Evolutionary conservation across 805 yeast species (phyloP).

Genomic region (Schwanniomyces pseudopolymorphus): DNA sequence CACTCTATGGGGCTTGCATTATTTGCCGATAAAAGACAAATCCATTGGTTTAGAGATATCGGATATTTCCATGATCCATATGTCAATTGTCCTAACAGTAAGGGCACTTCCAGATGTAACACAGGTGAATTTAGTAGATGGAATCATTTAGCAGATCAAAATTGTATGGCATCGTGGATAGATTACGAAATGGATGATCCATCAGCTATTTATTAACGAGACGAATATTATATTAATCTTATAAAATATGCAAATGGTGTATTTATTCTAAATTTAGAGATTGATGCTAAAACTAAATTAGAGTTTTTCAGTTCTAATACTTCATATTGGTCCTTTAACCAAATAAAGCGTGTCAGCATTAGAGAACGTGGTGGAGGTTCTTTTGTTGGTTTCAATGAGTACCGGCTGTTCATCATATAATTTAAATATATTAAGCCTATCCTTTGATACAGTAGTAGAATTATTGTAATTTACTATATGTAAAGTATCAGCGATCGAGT

Average conservation of each 20-base stretch:
- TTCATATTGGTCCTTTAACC: conserved; percentile 44
- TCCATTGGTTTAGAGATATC: conserved; percentile 88
- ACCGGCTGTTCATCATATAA: conserved; percentile 26
- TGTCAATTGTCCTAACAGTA: conserved; percentile 66
- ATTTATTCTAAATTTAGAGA: too few relatives aligned
- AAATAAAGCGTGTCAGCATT: conserved; percentile 54
- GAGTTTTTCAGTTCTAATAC: background rate
- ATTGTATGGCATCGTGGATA: conserved; percentile 76
- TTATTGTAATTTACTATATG: conserved; percentile 52
- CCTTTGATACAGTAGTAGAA: conserved; percentile 36
- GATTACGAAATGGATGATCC: conserved; percentile 30
- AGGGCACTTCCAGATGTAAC: conserved; percentile 45
- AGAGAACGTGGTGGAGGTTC: conserved; percentile 40
- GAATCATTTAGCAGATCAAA: conserved; percentile 57
- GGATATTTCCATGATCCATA: conserved; percentile 79
- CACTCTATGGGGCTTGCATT: conserved; percentile 73
- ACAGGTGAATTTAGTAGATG: conserved; percentile 56
- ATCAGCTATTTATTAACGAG: conserved; percentile 9
- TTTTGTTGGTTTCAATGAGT: conserved; percentile 27
- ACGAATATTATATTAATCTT: background rate
- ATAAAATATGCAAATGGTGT: background rate
- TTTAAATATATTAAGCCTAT: conserved; percentile 49
- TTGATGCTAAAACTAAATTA: too few relatives aligned
- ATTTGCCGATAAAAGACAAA: conserved; percentile 63
- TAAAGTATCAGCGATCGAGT: conserved; percentile 48